Evolutionary conservation across 768 basidiomycete species (phyloP).

Genomic region (Boletus patriciae): DNA sequence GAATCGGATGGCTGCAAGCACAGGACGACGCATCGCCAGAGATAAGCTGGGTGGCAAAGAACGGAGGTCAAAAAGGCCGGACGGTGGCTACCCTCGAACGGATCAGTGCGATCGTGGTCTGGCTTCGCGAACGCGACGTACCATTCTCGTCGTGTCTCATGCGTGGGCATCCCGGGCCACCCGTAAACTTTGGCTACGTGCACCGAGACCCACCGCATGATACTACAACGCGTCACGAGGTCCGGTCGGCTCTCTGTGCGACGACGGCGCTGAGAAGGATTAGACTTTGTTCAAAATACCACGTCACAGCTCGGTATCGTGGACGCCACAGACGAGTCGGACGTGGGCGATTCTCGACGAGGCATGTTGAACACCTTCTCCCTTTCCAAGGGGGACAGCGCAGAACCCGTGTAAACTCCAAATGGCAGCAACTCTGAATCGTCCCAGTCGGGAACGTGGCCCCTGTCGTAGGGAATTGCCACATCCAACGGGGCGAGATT

Average conservation of each 20-base stretch:
- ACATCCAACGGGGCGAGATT: background rate
- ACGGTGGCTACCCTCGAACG: background rate
- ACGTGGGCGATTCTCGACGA: background rate
- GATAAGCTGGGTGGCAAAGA: background rate
- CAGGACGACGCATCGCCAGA: background rate
- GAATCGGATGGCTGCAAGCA: constrained; percentile 2
- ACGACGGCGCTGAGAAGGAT: too few species aligned
- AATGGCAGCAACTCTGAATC: background rate
- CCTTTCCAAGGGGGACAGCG: background rate
- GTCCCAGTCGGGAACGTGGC: background rate
- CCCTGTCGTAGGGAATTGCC: background rate
- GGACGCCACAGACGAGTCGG: background rate
- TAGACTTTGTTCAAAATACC: background rate
- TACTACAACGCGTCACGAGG: background rate
- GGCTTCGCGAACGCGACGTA: background rate
- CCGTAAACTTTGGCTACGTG: background rate
- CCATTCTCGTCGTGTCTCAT: background rate
- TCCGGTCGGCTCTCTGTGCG: background rate
- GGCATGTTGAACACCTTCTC: background rate
- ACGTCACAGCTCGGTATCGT: background rate
- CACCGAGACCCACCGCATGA: background rate
- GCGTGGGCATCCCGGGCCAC: background rate
- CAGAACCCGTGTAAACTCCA: background rate
- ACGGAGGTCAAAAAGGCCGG: background rate
- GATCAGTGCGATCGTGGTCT: background rate